phyloP scores from a whole-genome alignment of 495 filamentous ascomycete species.

The Penicillium turbatum region DNA sequence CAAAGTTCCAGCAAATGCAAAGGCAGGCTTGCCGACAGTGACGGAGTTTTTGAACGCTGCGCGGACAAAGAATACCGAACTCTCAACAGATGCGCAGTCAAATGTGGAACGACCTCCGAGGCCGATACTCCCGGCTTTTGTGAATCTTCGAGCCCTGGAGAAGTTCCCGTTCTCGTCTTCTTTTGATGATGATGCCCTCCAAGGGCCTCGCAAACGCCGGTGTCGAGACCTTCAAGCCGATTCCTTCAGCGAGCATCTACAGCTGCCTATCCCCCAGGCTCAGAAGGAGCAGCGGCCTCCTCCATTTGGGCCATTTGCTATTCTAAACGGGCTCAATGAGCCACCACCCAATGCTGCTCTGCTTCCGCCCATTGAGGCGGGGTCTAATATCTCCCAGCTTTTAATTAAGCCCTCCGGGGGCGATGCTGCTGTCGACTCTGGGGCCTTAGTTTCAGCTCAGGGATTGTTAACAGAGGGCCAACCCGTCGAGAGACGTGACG shows the following conservation, averaged over 20 bases:
- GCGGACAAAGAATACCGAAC: slow-evolving; percentile 35
- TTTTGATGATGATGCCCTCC: slow-evolving; percentile 38
- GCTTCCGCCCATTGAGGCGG: slow-evolving; percentile 66
- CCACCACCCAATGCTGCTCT: slow-evolving; percentile 69
- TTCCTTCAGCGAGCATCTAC: slow-evolving; percentile 47
- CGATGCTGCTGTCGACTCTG: slow-evolving; percentile 23
- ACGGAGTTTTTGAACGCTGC: slow-evolving; percentile 35
- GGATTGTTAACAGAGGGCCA: slow-evolving; percentile 23
- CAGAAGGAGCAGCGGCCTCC: slow-evolving; percentile 45
- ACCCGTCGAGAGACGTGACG: slow-evolving; percentile 32
- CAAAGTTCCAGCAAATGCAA: slow-evolving; percentile 25
- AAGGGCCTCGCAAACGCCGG: slow-evolving; percentile 38
- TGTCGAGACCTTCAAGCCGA: slow-evolving; percentile 42
- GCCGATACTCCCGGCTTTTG: slow-evolving; percentile 45
- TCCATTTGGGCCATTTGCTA: slow-evolving; percentile 53
- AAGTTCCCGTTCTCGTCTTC: slow-evolving; percentile 41
- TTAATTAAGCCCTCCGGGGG: slow-evolving; percentile 35
- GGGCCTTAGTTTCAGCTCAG: slow-evolving; percentile 17
- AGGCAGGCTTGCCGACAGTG: slow-evolving; percentile 28
- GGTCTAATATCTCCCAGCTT: slow-evolving; percentile 39
- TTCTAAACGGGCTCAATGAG: slow-evolving; percentile 71
- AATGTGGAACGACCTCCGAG: slow-evolving; percentile 37
- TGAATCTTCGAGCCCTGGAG: slow-evolving; percentile 46
- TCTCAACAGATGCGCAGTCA: slow-evolving; percentile 25
- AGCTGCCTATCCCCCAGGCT: slow-evolving; percentile 46